Base-by-base conservation (phyloP, 305 asterid genomes). In the Fraxinus dipetala region DNA sequence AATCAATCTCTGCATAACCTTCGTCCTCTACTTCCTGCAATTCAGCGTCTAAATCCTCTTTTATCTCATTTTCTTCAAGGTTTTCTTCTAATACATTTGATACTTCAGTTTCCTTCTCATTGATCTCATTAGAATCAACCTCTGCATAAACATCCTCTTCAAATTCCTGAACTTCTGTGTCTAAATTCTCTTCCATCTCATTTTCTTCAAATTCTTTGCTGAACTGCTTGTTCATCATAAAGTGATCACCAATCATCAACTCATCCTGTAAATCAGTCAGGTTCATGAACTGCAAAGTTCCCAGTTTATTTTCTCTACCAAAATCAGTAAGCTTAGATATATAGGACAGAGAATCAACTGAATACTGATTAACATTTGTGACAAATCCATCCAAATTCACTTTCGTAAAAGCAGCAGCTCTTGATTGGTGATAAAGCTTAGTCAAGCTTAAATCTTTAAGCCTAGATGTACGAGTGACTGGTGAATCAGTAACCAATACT, bases 231-330 rank as follows among this genome's bases (percentile, higher is more conserved):
- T 45, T 43, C 54, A 43, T 61, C 75, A 56, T 67, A 38, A 87
- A 79, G 65, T 56, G 26, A 10, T 80, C 85, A 8, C 77, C 81
- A 38, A 77, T 76, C 89, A 83, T 81, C 72, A 78, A 1, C 63
- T 69, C 72, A n/a, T 76, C 82, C 81, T 82, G 86, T 51, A 86
- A 76, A 78, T 84, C 85, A 84, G 94, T 84, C 63, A 91, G 87
- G 90, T 94, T 92, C 83, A 82, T 45, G 81, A 86, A 95, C 77
- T 89, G 87, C 78, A 90, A 5, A 13, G 86, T 83, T 6, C 85
- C 85, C 61, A 45, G 70, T n/a, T 65, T 77, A 75, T 83, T 89
- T 8, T 83, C 87, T 77, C 83, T 75, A 0, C 88, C 77, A 16
- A 83, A 79, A 83, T 82, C 85, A n/a, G 76, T 76, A 45, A 90